Conservation (phyloP, 192 early-diverging fungal genomes). For the Coemansia sp. region DNA sequence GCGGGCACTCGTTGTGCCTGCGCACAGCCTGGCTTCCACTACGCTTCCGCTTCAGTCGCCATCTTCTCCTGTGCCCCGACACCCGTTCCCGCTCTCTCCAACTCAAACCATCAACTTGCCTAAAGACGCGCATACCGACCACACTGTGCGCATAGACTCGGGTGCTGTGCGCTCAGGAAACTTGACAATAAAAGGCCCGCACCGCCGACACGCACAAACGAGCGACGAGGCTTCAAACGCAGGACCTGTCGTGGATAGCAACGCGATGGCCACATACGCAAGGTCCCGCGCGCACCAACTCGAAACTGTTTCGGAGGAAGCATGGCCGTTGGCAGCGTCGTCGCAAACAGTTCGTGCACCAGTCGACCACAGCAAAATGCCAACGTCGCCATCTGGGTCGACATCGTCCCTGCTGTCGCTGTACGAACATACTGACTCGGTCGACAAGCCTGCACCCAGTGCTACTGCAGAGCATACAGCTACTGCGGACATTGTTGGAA, state of each 20-base stretch:
- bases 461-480: background rate
- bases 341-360: slow-evolving; percentile 1
- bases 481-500: background rate
- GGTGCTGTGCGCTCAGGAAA: background rate
- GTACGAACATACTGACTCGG: background rate
- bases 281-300: background rate
- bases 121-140: slow-evolving; percentile 2
- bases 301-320: background rate
- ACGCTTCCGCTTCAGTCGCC: slow-evolving; percentile 6
- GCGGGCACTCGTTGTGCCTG: slow-evolving; percentile 14
- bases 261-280: background rate
- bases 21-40: background rate
- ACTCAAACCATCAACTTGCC: background rate
- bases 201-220: background rate
- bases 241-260: background rate
- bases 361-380: background rate
- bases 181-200: background rate
- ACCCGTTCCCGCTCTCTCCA: slow-evolving; percentile 10
- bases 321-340: background rate
- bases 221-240: too few species aligned
- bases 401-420: slow-evolving; percentile 4
- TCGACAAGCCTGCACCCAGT: background rate
- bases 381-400: background rate
- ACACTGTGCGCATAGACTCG: background rate
- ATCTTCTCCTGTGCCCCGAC: slow-evolving; percentile 4